Conservation (phyloP, 2,329 filamentous ascomycete species). For the Monilinia fructigena region DNA sequence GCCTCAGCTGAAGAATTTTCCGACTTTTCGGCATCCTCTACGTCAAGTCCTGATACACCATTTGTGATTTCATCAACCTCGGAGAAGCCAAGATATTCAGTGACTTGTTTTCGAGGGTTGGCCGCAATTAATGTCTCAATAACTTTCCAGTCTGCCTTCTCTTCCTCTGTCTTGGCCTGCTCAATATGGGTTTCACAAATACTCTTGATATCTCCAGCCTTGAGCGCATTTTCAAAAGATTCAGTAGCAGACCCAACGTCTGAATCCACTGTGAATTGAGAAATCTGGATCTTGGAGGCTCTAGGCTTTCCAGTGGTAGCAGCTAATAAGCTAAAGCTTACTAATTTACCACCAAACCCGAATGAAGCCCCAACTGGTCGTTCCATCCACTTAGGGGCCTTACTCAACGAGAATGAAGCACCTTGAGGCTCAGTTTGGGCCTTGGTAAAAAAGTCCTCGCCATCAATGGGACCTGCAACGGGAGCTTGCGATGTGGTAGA, state of each 20-base stretch:
- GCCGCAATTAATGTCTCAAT: conserved; percentile 84
- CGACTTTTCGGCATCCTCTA: conserved; percentile 40
- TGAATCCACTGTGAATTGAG: conserved; percentile 84
- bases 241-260: conserved; percentile 80
- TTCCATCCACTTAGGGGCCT: conserved; percentile 88
- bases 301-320: conserved; percentile 61
- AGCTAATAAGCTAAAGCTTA: conserved; percentile 65
- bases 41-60: conserved; percentile 47
- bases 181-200: conserved; percentile 80
- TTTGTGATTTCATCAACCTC: conserved; percentile 49
- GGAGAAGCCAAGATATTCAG: conserved; percentile 86
- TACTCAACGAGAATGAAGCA: conserved; percentile 80
- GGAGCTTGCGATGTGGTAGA: conserved; percentile 66
- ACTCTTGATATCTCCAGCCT: conserved; percentile 70
- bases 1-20: conserved; percentile 50
- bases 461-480: conserved; percentile 71
- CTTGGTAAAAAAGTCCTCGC: conserved; percentile 94
- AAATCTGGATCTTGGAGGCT: conserved; percentile 77
- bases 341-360: conserved; percentile 90
- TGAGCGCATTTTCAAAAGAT: conserved; percentile 80
- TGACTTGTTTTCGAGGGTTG: conserved; percentile 80
- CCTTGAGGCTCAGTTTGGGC: conserved; percentile 89
- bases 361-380: conserved; percentile 84
- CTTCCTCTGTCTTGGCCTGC: conserved; percentile 77
- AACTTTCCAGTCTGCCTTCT: conserved; percentile 94